These are phyloP conservation scores for Orbilia quercus DNA, from an alignment of 2,329 filamentous ascomycete species.

Conservation along the genomic window DNA sequence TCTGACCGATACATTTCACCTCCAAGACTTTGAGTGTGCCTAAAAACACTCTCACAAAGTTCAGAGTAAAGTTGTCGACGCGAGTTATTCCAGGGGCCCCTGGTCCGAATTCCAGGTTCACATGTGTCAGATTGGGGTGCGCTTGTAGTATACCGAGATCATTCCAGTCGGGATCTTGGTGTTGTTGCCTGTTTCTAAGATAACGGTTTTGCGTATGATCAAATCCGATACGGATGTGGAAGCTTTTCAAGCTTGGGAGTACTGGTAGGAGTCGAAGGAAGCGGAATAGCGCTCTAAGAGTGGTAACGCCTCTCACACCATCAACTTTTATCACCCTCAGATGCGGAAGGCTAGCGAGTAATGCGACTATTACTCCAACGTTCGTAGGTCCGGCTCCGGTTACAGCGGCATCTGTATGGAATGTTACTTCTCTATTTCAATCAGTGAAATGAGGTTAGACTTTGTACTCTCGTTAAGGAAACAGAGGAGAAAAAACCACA, in stretches of 20 bases:
- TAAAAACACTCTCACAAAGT: neutral
- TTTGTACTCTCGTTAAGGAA: too few species aligned
- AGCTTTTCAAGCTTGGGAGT: neutral
- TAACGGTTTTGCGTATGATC: neutral
- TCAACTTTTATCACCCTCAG: slow-evolving; percentile 17
- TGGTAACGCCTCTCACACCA: neutral
- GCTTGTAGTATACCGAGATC: neutral
- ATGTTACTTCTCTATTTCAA: slow-evolving; percentile 15
- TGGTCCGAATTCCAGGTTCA: slow-evolving; percentile 17
- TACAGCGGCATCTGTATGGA: neutral
- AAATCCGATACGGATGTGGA: slow-evolving; percentile 12
- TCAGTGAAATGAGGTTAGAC: too few species aligned
- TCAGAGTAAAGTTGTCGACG: slow-evolving; percentile 5
- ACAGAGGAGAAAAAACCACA: too few species aligned
- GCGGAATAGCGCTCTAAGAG: neutral
- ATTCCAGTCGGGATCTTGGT: slow-evolving; percentile 15
- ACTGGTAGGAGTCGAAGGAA: neutral
- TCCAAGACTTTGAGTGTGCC: slow-evolving; percentile 10
- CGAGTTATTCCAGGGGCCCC: slow-evolving; percentile 8
- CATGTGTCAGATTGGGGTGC: slow-evolving; percentile 10
- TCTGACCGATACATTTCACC: neutral
- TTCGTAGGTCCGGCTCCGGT: neutral
- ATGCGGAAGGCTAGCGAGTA: neutral
- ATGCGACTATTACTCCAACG: neutral
- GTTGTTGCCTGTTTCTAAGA: neutral